Base-by-base conservation (phyloP, 192 early-diverging fungal species). In the Jimgerdemannia lactiflua region DNA sequence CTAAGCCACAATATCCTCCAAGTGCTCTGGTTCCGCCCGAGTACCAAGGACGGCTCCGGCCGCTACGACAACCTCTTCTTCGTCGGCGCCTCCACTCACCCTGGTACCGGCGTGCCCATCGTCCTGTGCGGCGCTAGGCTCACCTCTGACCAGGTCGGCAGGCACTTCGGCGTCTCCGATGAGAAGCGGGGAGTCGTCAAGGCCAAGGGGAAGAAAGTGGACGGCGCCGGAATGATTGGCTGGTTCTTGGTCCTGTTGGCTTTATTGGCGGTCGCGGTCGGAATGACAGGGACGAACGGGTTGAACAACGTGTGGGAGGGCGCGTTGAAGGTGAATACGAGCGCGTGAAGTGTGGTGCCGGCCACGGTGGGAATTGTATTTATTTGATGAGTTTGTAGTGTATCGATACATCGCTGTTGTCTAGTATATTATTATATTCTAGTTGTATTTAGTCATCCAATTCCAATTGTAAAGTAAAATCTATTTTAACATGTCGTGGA, bases 81-180 rank as follows among this genome's bases (percentile, higher is more conserved):
- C 74, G 89, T 90, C 66, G 86, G 86, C 42, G 87, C 89, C 4
- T 86, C 84, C 40, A 86, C 89, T 3, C 88, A 90, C 73, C 89
- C 89, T 41, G 89, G 89, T 39, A 89, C 87, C 39, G 89, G 89
- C 68, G 89, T 90, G 17, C 89, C 89, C 42, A 86, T 90, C 54
- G 86, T 90, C 3, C 63, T 90, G 44, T 86, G 80, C 63, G 84
- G 87, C 41, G 84, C 88, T 42, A 84, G 81, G 49, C 44, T 89
- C 8, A 81, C 85, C 4, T 75, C 85, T 7, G 72, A 85, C 10
- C 83, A 86, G 72, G 82, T 90, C 63, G 72, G 74, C 67, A 64
- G 74, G 40, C 75, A 76, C 41, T 77, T 82, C 41, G 67, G 75
- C 40, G 6, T 68, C 8, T 59, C 49, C 49, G 49, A 6, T 18